Base-by-base conservation (phyloP, 495 filamentous ascomycete genomes). In the Aspergillus incahuasiensis region DNA sequence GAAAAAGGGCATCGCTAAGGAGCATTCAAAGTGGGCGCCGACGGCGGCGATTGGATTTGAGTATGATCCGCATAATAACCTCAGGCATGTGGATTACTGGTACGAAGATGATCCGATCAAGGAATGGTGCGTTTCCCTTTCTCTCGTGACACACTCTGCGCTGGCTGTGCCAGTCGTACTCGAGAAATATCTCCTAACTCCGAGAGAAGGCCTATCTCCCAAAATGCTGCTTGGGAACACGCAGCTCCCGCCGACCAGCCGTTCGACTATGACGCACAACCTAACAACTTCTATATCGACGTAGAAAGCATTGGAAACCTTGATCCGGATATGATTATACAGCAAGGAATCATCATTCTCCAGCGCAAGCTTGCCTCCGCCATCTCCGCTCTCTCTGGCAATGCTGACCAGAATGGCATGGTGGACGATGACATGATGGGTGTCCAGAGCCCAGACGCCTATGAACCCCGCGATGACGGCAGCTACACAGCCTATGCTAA, bases 1-100 rank as follows among this genome's bases (percentile, higher is more conserved):
- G 49, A 97, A 96, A 80, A 97, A 97, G 78, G 94, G 94, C 0
- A 97, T 97, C 55, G 91, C 92, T 3, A 98, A 97, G 78, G 94
- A 98, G 68, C 94, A 98, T 75, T 87, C 95, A 0, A 98, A 98
- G 69, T 98, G 94, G 94, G 86, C 88, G 46, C 91, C 95, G 2
- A 88, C 86, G 39, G 79, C 91, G 54, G 95, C 94, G 5, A 85
- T 98, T 48, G 94, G 91, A 21, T 98, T 97, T 63, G 94, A 98
- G 72, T 98, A 98, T 70, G 94, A 98, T 66, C 94, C 94, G 55
- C 86, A 92, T 67, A 98, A 98, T 71, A 95, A 92, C 69, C 72
- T 98, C 43, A 77, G 81, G 55, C 94, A 98, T 74, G 74, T 90
- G 39, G 88, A 95, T 64, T 83, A 92, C 66, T 98, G 94, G 94